Evolutionary conservation across 1,284 basidiomycete genomes (phyloP), one percentile per base, ranked within the genome.

Genomic region (Pholiota adiposa): DNA sequence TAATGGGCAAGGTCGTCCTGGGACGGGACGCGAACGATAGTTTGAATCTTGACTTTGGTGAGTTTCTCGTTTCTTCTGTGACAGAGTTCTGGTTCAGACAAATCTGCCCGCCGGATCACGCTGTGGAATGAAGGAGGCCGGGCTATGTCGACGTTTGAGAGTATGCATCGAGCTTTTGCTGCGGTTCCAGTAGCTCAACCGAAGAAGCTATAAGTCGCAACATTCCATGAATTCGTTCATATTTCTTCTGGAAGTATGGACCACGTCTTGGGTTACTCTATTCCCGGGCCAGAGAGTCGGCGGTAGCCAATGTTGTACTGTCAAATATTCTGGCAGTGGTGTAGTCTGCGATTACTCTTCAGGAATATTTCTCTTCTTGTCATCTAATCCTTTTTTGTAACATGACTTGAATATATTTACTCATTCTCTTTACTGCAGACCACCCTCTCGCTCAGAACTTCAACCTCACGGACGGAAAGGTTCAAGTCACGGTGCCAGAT

Each of bases 361-460:
- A n/a, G n/a, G n/a, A n/a, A n/a, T n/a, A n/a, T n/a, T n/a, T n/a
- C n/a, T n/a, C n/a, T n/a, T n/a, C n/a, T n/a, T n/a, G n/a, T n/a
- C n/a, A n/a, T n/a, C n/a, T n/a, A n/a, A n/a, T n/a, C n/a, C n/a
- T n/a, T n/a, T n/a, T n/a, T n/a, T n/a, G n/a, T n/a, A n/a, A n/a
- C n/a, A n/a, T n/a, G n/a, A n/a, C n/a, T n/a, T n/a, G n/a, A n/a
- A 52, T 36, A 12, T 18, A 52, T 23, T 38, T 14, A 27, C 44
- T 33, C 11, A 29, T 6, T 12, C 12, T 11, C 41, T 55, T 27
- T 41, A 0, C 19, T 7, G 16, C 60, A 84, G 85, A 79, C 38
- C 64, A 76, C 25, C 87, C 86, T 6, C 79, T 90, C 40, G 88
- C 87, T 2, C 63, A 79, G 54, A 77, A 78, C 58, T 84, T 90